Base-by-base conservation (phyloP, 345 rosid species). In the Euphorbia lathyris region DNA sequence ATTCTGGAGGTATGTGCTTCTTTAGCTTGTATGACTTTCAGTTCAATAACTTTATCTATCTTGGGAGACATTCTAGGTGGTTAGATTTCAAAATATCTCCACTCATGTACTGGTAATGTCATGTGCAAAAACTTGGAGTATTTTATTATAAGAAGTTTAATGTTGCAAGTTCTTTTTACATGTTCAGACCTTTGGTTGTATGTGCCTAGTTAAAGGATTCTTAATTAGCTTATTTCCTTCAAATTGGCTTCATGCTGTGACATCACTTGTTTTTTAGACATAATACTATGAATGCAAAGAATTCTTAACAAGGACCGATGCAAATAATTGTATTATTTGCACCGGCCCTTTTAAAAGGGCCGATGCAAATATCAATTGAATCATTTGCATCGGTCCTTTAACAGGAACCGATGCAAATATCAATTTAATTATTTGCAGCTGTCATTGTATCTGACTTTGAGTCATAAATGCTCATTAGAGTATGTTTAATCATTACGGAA, bases 1-100 rank as follows among this genome's bases (percentile, higher is more conserved):
- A 92, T 73, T 69, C 97, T 0, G 98, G 99, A 84, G 99, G 97
- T 94, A 86, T 55, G 72, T 19, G 11, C 34, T 42, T 51, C 19
- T 42, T 25, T 7, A 51, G 7, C 61, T 26, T 25, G 45, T 34
- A 56, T 14, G 14, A 34, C 40, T 69, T 9, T 13, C n/a, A 26
- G 10, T 58, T 69, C 59, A 19, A 29, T 11, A 36, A 19, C 20
- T 19, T 45, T 27, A 9, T 68, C 26, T 56, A 68, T 29, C 17
- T 67, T 0, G 19, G 50, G 17, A 51, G 19, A 51, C 11, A 36
- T 25, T 4, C 13, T 36, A 14, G 62, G 22, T 34, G 50, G 43
- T 38, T 38, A 36, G 40, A 36, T 38, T 0, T 67, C 7, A 4
- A 42, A 55, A 67, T 17, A 14, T 23, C 51, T 38, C 32, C 13